phyloP scores from a whole-genome alignment of 352 stramenopile species.

The Plasmopara viticola region DNA sequence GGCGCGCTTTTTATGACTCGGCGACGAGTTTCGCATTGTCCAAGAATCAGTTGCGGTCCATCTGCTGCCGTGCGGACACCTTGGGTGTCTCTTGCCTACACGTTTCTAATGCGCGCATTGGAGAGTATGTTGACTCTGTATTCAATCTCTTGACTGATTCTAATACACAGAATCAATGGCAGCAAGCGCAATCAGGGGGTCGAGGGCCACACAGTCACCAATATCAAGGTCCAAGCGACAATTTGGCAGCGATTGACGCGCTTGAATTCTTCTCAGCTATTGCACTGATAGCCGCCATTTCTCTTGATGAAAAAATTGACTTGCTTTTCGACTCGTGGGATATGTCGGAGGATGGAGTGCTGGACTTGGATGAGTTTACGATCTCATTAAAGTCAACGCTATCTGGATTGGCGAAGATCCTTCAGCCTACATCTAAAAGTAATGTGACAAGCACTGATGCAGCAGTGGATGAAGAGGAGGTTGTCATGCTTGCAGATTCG shows the following conservation, averaged over 20 bases:
- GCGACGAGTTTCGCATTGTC: conserved; percentile 65
- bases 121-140: conserved; percentile 39
- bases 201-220: conserved; percentile 15
- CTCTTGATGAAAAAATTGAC: conserved; percentile 75
- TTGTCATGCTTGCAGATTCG: conserved; percentile 51
- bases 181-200: conserved; percentile 13
- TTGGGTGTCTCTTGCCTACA: conserved; percentile 29
- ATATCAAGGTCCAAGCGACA: conserved; percentile 7
- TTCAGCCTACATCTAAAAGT: conserved; percentile 25
- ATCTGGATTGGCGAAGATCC: conserved; percentile 55
- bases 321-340: conserved; percentile 84
- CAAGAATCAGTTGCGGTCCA: conserved; percentile 45
- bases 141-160: conserved; percentile 56
- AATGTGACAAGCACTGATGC: neutral
- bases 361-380: conserved; percentile 81
- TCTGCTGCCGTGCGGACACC: conserved; percentile 48
- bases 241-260: conserved; percentile 43
- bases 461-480: conserved; percentile 55
- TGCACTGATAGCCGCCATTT: conserved; percentile 49
- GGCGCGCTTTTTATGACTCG: conserved; percentile 79
- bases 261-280: conserved; percentile 77
- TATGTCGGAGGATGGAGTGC: conserved; percentile 72
- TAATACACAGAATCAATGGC: conserved; percentile 16
- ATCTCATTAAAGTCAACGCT: conserved; percentile 85
- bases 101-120: conserved; percentile 31